Evolutionary conservation across 106 monocot species (phyloP).

Genomic region (Allium cepa): DNA sequence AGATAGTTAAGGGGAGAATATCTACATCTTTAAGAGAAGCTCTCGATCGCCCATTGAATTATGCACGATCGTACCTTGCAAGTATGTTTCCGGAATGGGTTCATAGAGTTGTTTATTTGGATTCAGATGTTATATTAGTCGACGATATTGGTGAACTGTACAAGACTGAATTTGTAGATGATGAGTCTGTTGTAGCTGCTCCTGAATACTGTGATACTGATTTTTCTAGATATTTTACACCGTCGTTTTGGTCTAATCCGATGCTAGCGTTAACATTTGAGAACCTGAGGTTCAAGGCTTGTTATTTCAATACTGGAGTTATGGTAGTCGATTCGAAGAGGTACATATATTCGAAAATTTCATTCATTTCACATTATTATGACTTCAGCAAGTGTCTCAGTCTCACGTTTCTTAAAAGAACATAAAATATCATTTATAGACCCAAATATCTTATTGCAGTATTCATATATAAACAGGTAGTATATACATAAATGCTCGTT

Average conservation of each 20-base stretch:
- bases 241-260: slow-evolving; percentile 23
- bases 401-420: no score
- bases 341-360: no score
- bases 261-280: slow-evolving; percentile 2
- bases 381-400: no score
- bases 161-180: neutral
- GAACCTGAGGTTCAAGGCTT: slow-evolving; percentile 14
- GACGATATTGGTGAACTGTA: slow-evolving; percentile 21
- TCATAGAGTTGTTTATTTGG: slow-evolving; percentile 21
- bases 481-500: no score
- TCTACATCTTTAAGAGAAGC: slow-evolving; percentile 23
- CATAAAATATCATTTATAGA: no score
- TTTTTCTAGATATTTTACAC: slow-evolving; percentile 34
- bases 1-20: slow-evolving; percentile 1
- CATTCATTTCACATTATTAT: no score
- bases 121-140: slow-evolving; percentile 30
- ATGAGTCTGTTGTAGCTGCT: slow-evolving; percentile 20
- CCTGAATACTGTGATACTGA: slow-evolving; percentile 34
- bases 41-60: slow-evolving; percentile 31
- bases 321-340: slow-evolving; percentile 32
- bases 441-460: no score
- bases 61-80: slow-evolving; percentile 25
- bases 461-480: no score
- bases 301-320: slow-evolving; percentile 44
- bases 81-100: slow-evolving; percentile 10